Conservation (phyloP, 495 filamentous ascomycete species). For the Hyaloscypha hepaticicola region DNA sequence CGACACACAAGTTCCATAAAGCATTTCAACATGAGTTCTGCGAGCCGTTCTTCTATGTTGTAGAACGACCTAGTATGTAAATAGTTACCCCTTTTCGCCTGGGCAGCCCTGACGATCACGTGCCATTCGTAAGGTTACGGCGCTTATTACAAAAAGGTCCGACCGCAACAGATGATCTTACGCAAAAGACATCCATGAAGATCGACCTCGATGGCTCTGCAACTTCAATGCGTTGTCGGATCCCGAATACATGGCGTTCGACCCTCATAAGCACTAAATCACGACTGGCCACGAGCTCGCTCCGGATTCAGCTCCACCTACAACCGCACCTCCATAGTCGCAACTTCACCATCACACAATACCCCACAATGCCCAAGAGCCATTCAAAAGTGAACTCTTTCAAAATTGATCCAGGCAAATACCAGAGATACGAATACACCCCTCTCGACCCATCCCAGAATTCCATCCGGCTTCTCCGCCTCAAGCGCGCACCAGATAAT, state of each 20-base stretch:
- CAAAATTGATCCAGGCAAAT: background rate
- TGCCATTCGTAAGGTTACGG: background rate
- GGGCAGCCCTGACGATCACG: background rate
- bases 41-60: too few relatives aligned
- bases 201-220: background rate
- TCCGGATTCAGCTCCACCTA: background rate
- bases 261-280: background rate
- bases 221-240: background rate
- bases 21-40: too few relatives aligned
- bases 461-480: constrained; percentile 15
- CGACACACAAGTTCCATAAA: too few relatives aligned
- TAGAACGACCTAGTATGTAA: background rate
- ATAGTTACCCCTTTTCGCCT: background rate
- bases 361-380: background rate
- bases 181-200: background rate
- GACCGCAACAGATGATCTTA: background rate
- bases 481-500: constrained; percentile 6
- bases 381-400: background rate
- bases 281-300: background rate
- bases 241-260: background rate
- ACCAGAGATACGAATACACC: constrained; percentile 3
- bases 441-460: background rate
- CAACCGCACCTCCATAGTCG: background rate
- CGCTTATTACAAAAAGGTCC: background rate
- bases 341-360: background rate